Evolutionary conservation across 352 stramenopile species (phyloP).

Genomic region (Pelagophyceae sp.): DNA sequence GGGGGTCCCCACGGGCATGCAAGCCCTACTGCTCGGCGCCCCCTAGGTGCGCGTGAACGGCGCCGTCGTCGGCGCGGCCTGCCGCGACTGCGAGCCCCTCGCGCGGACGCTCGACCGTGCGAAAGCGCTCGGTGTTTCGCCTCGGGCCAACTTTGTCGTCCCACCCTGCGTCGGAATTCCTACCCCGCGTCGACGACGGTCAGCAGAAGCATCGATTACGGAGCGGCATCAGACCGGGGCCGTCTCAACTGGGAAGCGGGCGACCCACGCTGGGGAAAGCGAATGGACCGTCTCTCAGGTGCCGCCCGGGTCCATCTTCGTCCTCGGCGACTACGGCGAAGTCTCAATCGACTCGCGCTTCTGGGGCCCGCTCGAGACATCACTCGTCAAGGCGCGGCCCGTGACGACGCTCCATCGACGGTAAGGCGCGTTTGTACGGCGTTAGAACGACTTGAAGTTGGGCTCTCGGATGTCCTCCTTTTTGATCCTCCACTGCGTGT

Average conservation of each 20-base stretch:
- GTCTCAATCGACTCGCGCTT: constrained; percentile 18
- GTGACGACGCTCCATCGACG: neutral
- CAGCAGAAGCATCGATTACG: too few relatives aligned
- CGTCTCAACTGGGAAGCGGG: too few relatives aligned
- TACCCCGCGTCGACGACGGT: too few relatives aligned
- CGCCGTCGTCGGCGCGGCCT: neutral
- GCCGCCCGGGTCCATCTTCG: neutral
- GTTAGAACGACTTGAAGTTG: constrained; percentile 1
- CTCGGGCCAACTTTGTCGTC: neutral
- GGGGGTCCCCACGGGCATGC: too few relatives aligned
- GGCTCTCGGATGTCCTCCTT: neutral
- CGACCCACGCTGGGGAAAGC: too few relatives aligned
- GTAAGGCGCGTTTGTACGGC: too few relatives aligned
- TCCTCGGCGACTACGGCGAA: constrained; percentile 16
- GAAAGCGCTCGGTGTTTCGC: neutral
- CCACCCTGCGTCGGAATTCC: too few relatives aligned
- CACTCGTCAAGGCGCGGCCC: neutral
- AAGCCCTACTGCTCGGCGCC: too few relatives aligned
- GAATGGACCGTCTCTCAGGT: too few relatives aligned
- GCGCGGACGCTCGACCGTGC: neutral
- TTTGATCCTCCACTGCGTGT: neutral
- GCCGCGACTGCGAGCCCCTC: neutral
- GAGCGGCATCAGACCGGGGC: too few relatives aligned
- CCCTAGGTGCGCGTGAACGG: neutral
- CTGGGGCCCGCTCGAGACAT: neutral